Evolutionary conservation across 768 basidiomycete species (phyloP), one percentile per base, ranked within the genome.

Genomic region (Amanita jacksonii): DNA sequence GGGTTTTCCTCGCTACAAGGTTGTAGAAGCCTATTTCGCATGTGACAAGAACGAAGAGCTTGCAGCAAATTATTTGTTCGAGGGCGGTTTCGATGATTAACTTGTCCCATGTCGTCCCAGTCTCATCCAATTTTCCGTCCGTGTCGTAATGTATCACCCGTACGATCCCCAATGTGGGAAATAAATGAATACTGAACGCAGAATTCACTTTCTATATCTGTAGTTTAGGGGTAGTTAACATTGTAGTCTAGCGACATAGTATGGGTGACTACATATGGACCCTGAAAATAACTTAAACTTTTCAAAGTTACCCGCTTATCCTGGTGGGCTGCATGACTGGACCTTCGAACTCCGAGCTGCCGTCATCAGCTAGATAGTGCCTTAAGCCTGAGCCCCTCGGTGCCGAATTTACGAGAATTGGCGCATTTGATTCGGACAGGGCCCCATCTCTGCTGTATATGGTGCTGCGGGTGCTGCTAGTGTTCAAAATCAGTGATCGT

Each of bases 41-140:
- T 97, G 93, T 62, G 96, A 91, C 61, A 91, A 88, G 74, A 91
- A 98, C 57, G 96, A 98, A 64, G 91, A 97, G 57, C 65, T 93
- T 15, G 92, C 96, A 7, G 96, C 94, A 10, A 96, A 96, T 57
- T 94, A 82, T 54, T 62, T 97, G 54, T 93, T 97, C 51, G 92
- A 94, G 53, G 55, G 64, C 44, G 67, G 68, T 22, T 81, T 79
- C 54, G 79, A 78, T 1, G 79, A 74, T 12, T 28, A 12, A 28
- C 27, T 28, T 6, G 12, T 28, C 12, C 12, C 12, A 12, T 12
- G 12, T 28, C 7, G n/a, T n/a, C n/a, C n/a, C n/a, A n/a, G n/a
- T n/a, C n/a, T n/a, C n/a, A n/a, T n/a, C n/a, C n/a, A n/a, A n/a
- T n/a, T n/a, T n/a, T n/a, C n/a, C n/a, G n/a, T n/a, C n/a, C n/a